These are phyloP conservation scores for Citrus sp. DNA, from an alignment of 345 rosid species.

Conservation along the genomic window DNA sequence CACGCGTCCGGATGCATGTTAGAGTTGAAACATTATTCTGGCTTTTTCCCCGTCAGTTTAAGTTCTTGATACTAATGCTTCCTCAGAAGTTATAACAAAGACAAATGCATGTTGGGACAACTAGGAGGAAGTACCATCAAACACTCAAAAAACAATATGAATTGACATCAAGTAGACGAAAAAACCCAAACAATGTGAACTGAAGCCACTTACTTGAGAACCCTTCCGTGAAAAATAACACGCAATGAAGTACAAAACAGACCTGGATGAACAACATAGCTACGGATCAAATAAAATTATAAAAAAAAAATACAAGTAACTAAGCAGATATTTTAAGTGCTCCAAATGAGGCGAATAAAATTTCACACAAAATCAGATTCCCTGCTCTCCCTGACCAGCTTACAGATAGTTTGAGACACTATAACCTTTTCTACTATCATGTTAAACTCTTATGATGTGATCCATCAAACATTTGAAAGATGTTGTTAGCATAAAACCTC, in stretches of 20 bases:
- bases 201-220: constrained; percentile 65
- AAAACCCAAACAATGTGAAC: constrained; percentile 11
- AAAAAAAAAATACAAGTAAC: neutral
- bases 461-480: neutral
- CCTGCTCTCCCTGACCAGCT: neutral
- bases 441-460: neutral
- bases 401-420: neutral
- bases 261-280: constrained; percentile 49
- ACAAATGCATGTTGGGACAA: neutral
- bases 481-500: neutral
- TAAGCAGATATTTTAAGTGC: constrained; percentile 2
- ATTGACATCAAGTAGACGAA: neutral
- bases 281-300: constrained; percentile 8
- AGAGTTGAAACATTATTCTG: neutral
- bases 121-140: neutral
- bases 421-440: neutral
- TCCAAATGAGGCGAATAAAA: neutral
- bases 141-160: neutral
- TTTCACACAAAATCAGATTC: neutral
- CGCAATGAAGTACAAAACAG: constrained; percentile 72
- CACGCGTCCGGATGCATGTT: neutral
- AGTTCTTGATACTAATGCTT: neutral
- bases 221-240: constrained; percentile 77
- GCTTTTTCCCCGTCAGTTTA: neutral
- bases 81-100: neutral